These are phyloP conservation scores for Hypoxylon crocopeplum DNA, from an alignment of 495 filamentous ascomycete genomes.

Conservation along the genomic window DNA sequence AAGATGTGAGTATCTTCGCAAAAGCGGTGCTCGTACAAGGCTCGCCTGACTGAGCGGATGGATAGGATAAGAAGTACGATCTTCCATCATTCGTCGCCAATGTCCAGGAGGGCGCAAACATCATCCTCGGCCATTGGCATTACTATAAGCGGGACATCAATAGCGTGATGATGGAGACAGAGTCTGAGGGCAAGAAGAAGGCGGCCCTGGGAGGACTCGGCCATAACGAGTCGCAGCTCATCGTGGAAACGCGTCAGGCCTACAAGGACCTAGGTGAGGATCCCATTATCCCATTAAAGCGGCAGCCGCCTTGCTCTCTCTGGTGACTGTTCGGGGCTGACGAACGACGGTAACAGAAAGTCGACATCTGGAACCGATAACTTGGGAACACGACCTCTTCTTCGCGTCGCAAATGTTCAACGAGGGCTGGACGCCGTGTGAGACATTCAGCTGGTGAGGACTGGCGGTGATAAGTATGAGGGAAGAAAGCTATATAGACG, in stretches of 20 bases:
- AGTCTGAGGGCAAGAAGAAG: constrained; percentile 19
- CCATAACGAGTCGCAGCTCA: constrained; percentile 4
- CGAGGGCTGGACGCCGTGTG: constrained; percentile 29
- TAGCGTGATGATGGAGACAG: constrained; percentile 3
- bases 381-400: constrained; percentile 42
- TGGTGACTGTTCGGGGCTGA: constrained; percentile 1
- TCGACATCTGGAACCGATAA: neutral
- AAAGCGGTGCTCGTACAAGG: neutral
- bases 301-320: neutral
- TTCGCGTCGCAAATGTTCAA: constrained; percentile 46
- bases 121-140: constrained; percentile 46
- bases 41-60: neutral
- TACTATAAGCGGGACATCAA: constrained; percentile 43
- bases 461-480: neutral
- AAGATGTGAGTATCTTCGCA: constrained; percentile 23
- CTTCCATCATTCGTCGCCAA: constrained; percentile 36
- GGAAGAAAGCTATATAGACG: neutral
- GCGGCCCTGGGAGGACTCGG: constrained; percentile 26
- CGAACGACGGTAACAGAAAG: neutral
- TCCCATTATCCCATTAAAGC: neutral
- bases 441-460: constrained; percentile 16
- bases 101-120: constrained; percentile 43
- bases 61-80: constrained; percentile 26
- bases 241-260: constrained; percentile 28
- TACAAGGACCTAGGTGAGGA: constrained; percentile 29